These are phyloP conservation scores for Stenogyne calaminthoides DNA, from an alignment of 305 asterid genomes.

Conservation along the genomic window DNA sequence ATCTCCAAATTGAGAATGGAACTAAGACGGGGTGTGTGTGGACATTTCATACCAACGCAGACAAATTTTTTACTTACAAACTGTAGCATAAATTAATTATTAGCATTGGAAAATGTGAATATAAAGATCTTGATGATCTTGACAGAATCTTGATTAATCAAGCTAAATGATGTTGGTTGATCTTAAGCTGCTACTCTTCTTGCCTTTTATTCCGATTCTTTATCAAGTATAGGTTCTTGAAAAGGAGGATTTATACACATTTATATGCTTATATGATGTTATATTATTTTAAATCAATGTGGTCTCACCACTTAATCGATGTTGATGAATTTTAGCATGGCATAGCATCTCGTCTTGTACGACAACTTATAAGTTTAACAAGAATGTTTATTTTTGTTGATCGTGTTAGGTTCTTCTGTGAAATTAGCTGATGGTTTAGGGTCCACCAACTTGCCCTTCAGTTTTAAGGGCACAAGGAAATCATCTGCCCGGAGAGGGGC, in stretches of 20 bases:
- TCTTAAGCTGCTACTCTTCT: conserved; percentile 15
- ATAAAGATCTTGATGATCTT: not conserved
- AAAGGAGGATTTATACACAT: no score
- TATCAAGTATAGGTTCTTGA: not conserved
- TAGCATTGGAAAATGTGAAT: not conserved
- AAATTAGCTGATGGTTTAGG: conserved; percentile 42
- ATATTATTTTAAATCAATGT: not conserved
- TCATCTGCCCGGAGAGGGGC: conserved; percentile 42
- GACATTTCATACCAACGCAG: no score
- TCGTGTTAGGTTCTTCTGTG: conserved; percentile 47
- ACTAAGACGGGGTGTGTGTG: no score
- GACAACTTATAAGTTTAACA: not conserved
- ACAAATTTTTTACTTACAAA: no score
- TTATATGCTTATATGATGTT: no score
- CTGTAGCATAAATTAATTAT: not conserved
- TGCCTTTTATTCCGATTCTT: not conserved
- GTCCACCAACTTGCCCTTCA: conserved; percentile 51
- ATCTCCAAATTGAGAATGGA: no score
- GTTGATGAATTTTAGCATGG: not conserved
- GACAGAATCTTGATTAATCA: not conserved
- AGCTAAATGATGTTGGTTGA: not conserved
- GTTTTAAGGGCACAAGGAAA: conserved; percentile 43
- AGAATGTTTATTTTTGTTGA: conserved; percentile 7
- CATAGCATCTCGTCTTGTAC: not conserved
- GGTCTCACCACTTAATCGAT: not conserved